These are phyloP conservation scores for Quercus gilva DNA, from an alignment of 306 rosid genomes.

Conservation along the genomic window DNA sequence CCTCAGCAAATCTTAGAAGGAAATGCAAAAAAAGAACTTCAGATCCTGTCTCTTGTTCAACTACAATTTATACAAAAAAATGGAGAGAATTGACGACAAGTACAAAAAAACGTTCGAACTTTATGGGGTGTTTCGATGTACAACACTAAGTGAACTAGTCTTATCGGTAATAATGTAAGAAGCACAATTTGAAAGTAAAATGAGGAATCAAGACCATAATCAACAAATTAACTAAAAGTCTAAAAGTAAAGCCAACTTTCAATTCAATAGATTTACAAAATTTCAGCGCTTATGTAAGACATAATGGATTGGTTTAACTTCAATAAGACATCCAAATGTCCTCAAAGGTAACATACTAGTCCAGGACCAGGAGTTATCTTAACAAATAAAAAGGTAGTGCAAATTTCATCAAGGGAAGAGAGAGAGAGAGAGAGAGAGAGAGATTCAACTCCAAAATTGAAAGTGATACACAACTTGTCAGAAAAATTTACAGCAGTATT, in stretches of 20 bases:
- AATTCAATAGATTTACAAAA: neutral
- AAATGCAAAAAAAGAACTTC: neutral
- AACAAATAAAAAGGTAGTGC: neutral
- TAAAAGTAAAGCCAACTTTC: neutral
- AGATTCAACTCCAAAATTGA: neutral
- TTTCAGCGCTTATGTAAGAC: neutral
- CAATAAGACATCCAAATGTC: neutral
- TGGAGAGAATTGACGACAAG: neutral
- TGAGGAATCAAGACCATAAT: neutral
- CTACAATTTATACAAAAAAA: neutral
- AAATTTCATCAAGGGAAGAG: neutral
- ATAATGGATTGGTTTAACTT: neutral
- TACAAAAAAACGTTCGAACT: neutral
- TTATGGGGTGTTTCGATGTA: neutral
- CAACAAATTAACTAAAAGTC: neutral
- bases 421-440: neutral
- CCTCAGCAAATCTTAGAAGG: neutral
- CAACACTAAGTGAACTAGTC: neutral
- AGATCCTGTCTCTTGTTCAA: neutral
- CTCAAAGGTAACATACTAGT: neutral
- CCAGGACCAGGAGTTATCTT: neutral
- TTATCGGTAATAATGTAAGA: neutral
- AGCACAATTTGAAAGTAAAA: neutral
- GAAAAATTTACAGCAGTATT: neutral
- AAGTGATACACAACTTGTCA: neutral